Evolutionary conservation across 2,329 filamentous ascomycete species (phyloP).

Genomic region (Sporothrix inflata): DNA sequence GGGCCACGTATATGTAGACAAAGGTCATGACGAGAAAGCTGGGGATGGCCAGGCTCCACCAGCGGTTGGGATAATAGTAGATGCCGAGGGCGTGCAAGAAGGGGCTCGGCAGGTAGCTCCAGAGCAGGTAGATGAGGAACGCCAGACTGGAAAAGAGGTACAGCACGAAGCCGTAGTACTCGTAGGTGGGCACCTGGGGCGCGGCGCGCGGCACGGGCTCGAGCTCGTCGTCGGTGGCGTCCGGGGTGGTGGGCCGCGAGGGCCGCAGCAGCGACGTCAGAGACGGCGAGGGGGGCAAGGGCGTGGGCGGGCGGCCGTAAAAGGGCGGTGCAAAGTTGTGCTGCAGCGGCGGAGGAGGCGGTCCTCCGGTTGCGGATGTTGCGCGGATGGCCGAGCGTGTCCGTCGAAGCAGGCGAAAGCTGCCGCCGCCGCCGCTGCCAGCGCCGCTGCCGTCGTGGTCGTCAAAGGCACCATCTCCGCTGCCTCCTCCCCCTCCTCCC

Average conservation of each 20-base stretch:
- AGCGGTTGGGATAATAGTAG: slow-evolving; percentile 94
- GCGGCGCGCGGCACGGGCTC: slow-evolving; percentile 78
- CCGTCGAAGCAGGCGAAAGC: slow-evolving; percentile 22
- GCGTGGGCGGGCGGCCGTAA: slow-evolving; percentile 95
- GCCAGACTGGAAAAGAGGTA: slow-evolving; percentile 85
- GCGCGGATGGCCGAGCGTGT: background rate
- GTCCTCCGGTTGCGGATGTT: slow-evolving; percentile 37
- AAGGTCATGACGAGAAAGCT: slow-evolving; percentile 86
- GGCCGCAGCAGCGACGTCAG: slow-evolving; percentile 88
- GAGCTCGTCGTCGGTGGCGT: slow-evolving; percentile 85
- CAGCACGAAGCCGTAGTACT: slow-evolving; percentile 98
- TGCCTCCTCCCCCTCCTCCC: background rate
- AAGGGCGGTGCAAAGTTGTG: slow-evolving; percentile 78
- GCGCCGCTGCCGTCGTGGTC: slow-evolving; percentile 39
- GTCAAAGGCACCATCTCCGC: slow-evolving; percentile 32
- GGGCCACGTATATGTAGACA: slow-evolving; percentile 90
- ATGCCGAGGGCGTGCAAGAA: slow-evolving; percentile 93
- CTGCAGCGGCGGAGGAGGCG: slow-evolving; percentile 51
- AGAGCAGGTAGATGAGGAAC: slow-evolving; percentile 74
- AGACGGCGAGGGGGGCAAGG: slow-evolving; percentile 88
- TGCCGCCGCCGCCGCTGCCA: slow-evolving; percentile 34
- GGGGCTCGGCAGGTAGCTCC: slow-evolving; percentile 89
- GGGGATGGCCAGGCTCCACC: slow-evolving; percentile 95
- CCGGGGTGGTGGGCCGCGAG: slow-evolving; percentile 89
- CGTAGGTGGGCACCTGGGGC: slow-evolving; percentile 96